A percentile compares a stretch with the other conserved stretches of the same genome.
Conservation (phyloP, 192 early-diverging fungal species). For the Coemansia sp. region DNA sequence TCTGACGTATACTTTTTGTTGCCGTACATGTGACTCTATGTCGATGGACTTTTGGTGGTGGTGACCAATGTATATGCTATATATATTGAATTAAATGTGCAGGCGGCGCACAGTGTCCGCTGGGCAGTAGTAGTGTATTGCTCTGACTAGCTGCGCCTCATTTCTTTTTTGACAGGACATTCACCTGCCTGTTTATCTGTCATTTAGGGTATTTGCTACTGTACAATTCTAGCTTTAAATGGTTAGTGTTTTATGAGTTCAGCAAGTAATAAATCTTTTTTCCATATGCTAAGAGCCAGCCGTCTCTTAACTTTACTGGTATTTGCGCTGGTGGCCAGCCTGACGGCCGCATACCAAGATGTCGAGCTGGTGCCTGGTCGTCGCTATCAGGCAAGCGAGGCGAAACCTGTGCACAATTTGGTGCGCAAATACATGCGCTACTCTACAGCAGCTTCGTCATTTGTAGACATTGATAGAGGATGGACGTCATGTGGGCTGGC, state of each 20-base stretch:
- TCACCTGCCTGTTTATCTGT: not conserved
- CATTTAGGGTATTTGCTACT: not conserved
- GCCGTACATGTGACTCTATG: not conserved
- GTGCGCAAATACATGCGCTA: slow-evolving; percentile 56
- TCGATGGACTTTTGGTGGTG: not conserved
- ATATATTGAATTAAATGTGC: not conserved
- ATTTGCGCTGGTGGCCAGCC: not conserved
- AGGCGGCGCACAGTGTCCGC: not conserved
- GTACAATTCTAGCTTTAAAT: not conserved
- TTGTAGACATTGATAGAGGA: slow-evolving; percentile 39
- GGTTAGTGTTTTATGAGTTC: not conserved
- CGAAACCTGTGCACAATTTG: slow-evolving; percentile 24
- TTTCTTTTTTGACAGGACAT: not conserved
- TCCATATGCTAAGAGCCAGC: not conserved
- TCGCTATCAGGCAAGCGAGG: slow-evolving; percentile 31
- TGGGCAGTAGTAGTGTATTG: slow-evolving; percentile 5
- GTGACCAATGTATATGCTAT: not conserved
- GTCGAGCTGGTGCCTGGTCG: slow-evolving; percentile 30
- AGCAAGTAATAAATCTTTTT: not conserved
- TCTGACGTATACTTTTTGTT: not conserved
- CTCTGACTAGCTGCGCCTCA: not conserved
- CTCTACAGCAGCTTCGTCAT: slow-evolving; percentile 48
- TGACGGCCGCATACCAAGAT: slow-evolving; percentile 25
- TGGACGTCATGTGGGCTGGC: slow-evolving; percentile 48
- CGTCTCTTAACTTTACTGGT: not conserved